Percentiles rank a stretch among this genome's conserved stretches.
These are phyloP conservation scores for Pseudogymnoascus sp. DNA, from an alignment of 2,329 filamentous ascomycete genomes.

Conservation along the genomic window DNA sequence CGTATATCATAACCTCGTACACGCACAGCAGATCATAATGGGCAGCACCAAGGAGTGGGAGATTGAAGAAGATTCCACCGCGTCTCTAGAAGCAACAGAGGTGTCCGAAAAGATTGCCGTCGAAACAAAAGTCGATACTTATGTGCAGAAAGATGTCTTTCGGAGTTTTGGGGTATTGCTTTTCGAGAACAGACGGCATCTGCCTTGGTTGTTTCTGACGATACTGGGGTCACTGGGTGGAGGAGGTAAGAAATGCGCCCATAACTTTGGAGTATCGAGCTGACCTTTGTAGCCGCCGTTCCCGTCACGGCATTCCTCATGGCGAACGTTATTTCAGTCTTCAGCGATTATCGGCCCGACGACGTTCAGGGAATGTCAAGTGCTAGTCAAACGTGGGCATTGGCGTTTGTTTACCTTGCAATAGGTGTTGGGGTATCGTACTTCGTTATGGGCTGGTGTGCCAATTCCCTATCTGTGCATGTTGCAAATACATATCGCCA, in stretches of 20 bases:
- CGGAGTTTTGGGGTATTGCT: slow-evolving; percentile 48
- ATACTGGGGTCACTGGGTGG: slow-evolving; percentile 31
- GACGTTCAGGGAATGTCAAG: not conserved
- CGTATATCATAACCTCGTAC: slow-evolving; percentile 59
- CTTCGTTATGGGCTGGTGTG: slow-evolving; percentile 37
- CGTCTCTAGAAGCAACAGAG: slow-evolving; percentile 31
- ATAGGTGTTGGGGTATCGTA: slow-evolving; percentile 44
- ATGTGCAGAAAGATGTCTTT: slow-evolving; percentile 35
- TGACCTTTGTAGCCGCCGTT: slow-evolving; percentile 27
- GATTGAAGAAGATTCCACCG: slow-evolving; percentile 21
- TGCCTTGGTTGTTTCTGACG: slow-evolving; percentile 42
- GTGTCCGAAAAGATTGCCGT: slow-evolving; percentile 17
- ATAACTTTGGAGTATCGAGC: not conserved
- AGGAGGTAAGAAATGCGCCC: slow-evolving; percentile 17
- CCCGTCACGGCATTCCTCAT: slow-evolving; percentile 49
- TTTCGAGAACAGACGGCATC: slow-evolving; percentile 44
- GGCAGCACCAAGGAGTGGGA: slow-evolving; percentile 24
- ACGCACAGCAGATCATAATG: slow-evolving; percentile 50
- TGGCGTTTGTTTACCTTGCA: slow-evolving; percentile 57
- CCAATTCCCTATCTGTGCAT: slow-evolving; percentile 32
- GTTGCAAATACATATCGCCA: slow-evolving; percentile 32
- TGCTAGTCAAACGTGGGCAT: slow-evolving; percentile 39
- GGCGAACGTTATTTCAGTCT: slow-evolving; percentile 43
- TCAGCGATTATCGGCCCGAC: slow-evolving; percentile 26
- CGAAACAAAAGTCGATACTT: slow-evolving; percentile 20